Percentiles rank a stretch among this genome's conserved stretches.
Evolutionary conservation across 345 rosid genomes (phyloP).

Genomic region (Linum lewisii): DNA sequence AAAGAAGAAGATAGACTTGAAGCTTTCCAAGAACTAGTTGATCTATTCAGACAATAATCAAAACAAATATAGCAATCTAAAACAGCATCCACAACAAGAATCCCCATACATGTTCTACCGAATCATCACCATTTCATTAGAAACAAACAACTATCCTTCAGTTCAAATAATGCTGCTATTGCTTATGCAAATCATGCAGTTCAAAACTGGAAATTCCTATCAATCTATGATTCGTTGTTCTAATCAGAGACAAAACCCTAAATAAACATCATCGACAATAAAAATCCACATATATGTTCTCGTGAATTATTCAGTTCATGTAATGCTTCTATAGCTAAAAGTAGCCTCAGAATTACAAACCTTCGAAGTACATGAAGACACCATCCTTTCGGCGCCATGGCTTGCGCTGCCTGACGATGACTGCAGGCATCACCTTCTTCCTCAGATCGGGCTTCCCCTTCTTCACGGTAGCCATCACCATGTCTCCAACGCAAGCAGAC

Average conservation of each 20-base stretch:
- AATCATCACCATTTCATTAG: too few species aligned
- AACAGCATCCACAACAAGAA: too few species aligned
- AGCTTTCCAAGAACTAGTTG: too few species aligned
- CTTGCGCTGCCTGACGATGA: constrained; percentile 27
- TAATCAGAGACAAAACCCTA: not conserved
- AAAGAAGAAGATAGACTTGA: not conserved
- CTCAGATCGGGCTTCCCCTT: constrained; percentile 30
- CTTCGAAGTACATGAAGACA: constrained; percentile 7
- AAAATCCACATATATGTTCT: too few species aligned
- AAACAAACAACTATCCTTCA: not conserved
- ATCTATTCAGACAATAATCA: too few species aligned
- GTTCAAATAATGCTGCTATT: not conserved
- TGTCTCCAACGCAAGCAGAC: constrained; percentile 10
- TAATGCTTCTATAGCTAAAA: too few species aligned
- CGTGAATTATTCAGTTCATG: too few species aligned
- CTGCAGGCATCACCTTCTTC: constrained; percentile 30
- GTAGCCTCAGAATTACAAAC: not conserved
- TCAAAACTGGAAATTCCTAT: not conserved
- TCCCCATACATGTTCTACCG: too few species aligned
- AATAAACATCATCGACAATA: too few species aligned
- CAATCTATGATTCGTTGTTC: too few species aligned
- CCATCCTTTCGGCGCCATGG: constrained; percentile 29
- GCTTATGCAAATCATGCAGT: not conserved
- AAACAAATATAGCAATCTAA: too few species aligned
- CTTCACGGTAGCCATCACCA: constrained; percentile 31